A percentile compares a stretch with the other conserved stretches of the same genome.
Evolutionary conservation across 495 filamentous ascomycete species (phyloP).

Genomic region (Aspergillus olivimuriae): DNA sequence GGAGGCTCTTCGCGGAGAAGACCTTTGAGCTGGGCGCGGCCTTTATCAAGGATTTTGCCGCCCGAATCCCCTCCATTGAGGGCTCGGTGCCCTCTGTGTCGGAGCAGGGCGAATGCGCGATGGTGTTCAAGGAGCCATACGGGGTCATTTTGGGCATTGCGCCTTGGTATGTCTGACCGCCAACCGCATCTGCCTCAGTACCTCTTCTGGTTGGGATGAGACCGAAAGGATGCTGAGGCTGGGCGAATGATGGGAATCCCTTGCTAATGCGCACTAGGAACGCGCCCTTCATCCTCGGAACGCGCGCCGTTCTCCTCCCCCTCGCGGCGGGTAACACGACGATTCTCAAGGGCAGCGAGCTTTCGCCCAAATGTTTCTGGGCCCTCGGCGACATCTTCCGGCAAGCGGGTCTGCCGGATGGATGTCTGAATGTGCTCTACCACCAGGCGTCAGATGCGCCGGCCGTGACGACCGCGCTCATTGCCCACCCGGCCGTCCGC

Average conservation of each 20-base stretch:
- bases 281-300: constrained; percentile 55
- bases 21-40: constrained; percentile 56
- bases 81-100: constrained; percentile 54
- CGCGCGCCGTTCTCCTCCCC: constrained; percentile 65
- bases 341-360: constrained; percentile 72
- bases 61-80: constrained; percentile 51
- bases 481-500: constrained; percentile 49
- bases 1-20: constrained; percentile 46
- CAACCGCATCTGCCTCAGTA: no score
- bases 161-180: constrained; percentile 56
- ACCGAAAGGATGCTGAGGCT: background rate
- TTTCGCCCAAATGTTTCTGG: constrained; percentile 69
- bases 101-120: constrained; percentile 51
- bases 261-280: constrained; percentile 41
- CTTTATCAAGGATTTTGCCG: constrained; percentile 65
- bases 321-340: constrained; percentile 76
- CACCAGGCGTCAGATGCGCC: constrained; percentile 47
- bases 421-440: constrained; percentile 51
- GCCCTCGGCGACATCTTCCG: constrained; percentile 62
- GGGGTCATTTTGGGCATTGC: constrained; percentile 78
- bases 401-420: constrained; percentile 64
- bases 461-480: constrained; percentile 48
- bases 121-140: constrained; percentile 75
- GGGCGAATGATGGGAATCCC: background rate
- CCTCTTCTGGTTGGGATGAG: no score